Conservation (phyloP, 805 yeast species). For the Zygosaccharomyces lentus region DNA sequence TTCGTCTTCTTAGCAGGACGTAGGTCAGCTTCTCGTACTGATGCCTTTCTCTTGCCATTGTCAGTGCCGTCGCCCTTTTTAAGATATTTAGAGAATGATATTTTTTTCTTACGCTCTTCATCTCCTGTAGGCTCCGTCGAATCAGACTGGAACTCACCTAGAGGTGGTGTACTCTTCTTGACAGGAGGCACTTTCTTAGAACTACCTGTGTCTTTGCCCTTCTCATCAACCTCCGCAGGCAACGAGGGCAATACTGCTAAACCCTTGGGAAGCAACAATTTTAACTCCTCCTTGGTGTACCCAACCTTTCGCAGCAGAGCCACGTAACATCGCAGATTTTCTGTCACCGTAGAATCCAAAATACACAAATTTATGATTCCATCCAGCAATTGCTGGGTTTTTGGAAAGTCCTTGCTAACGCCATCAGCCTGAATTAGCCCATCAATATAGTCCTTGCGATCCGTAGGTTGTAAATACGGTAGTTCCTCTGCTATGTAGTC, state of each 20-base stretch:
- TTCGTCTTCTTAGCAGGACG: slow-evolving; percentile 8
- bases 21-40: slow-evolving; percentile 3
- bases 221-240: neutral
- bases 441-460: slow-evolving; percentile 28
- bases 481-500: slow-evolving; percentile 24
- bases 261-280: slow-evolving; percentile 10
- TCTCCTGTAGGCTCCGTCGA: slow-evolving; percentile 7
- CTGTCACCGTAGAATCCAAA: slow-evolving; percentile 24
- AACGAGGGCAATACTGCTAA: slow-evolving; percentile 1
- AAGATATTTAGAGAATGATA: slow-evolving; percentile 34
- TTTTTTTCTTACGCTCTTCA: slow-evolving; percentile 31
- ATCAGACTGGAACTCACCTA: neutral
- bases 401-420: slow-evolving; percentile 9
- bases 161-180: neutral
- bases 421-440: slow-evolving; percentile 16
- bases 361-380: slow-evolving; percentile 23
- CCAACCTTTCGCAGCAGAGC: slow-evolving; percentile 23
- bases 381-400: slow-evolving; percentile 14
- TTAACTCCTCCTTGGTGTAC: slow-evolving; percentile 16
- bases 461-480: slow-evolving; percentile 24
- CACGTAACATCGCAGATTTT: slow-evolving; percentile 26
- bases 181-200: neutral
- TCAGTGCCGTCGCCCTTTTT: slow-evolving; percentile 29
- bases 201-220: neutral
- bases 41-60: slow-evolving; percentile 17